These are phyloP conservation scores for Medicago truncatula DNA, from an alignment of 306 rosid genomes.

Conservation along the genomic window MtrunA17r5.0-ANR NC_053044.1:24111001-24111500, in stretches of 20 bases:
- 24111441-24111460: background rate
- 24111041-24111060: slow-evolving; percentile 42
- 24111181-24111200: slow-evolving; percentile 71
- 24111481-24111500: too few species aligned
- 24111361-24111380: background rate
- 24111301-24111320: slow-evolving; percentile 78
- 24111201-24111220: slow-evolving; percentile 70
- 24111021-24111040: slow-evolving; percentile 28
- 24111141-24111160: slow-evolving; percentile 27
- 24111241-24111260: slow-evolving; percentile 58
- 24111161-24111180: slow-evolving; percentile 22
- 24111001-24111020: slow-evolving; percentile 19
- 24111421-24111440: background rate
- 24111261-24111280: slow-evolving; percentile 69
- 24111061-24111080: slow-evolving; percentile 75
- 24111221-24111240: slow-evolving; percentile 83
- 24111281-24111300: slow-evolving; percentile 79
- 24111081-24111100: slow-evolving; percentile 68
- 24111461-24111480: too few species aligned
- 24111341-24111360: slow-evolving; percentile 43
- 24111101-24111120: slow-evolving; percentile 77
- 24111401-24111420: background rate
- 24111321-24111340: slow-evolving; percentile 43
- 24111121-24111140: slow-evolving; percentile 37
- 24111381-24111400: slow-evolving; percentile 4